Base-by-base conservation (phyloP, 192 early-diverging fungal genomes). In the Coemansia aciculifera region DNA sequence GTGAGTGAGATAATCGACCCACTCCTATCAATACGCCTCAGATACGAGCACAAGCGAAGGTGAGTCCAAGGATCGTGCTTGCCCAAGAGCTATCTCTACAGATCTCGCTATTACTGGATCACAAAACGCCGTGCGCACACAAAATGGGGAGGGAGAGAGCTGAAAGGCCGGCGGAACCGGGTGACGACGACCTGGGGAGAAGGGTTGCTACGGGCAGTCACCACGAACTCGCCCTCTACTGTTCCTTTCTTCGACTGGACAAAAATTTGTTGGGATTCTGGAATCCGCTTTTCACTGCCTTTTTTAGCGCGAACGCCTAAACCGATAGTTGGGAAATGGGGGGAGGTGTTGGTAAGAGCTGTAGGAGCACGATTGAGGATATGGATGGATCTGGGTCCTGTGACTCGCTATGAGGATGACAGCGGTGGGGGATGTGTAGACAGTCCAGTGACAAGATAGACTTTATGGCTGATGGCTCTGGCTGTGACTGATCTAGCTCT, bases 191-290 rank as follows among this genome's bases (percentile, higher is more conserved):
- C 57, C 36, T 38, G 34, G 34, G 36, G 57, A 60, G 57, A 38
- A 23, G 36, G 57, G 32, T 60, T 60, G 34, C 57, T 60, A 60
- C 34, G 36, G 57, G 57, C 34, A 36, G 56, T 59, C 31, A 36
- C 56, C 17, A 31, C 51, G 9, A 27, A 32, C 17, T 34, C 13
- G 54, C 8, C 32, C 19, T 37, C 38, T 60, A 60, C 57, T 60
- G 32, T 39, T 17, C 43, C 43, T 40, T 40, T 40, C 39, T 40
- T 40, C 3, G 5, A 19, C 44, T 21, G 44, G n/a, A 17, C 44
- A 48, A 17, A 48, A 48, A 21, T 48, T 31, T 23, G 57, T 56
- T 56, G 52, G 52, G 52, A 56, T 31, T 32, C 27, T 19, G 32
- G 8, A 38, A 38, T 60, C 34, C 57, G 36, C 36, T 21, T 36